Evolutionary conservation across 2,329 filamentous ascomycete genomes (phyloP), one percentile per base, ranked within the genome.

Genomic region (Aspergillus sclerotialis): DNA sequence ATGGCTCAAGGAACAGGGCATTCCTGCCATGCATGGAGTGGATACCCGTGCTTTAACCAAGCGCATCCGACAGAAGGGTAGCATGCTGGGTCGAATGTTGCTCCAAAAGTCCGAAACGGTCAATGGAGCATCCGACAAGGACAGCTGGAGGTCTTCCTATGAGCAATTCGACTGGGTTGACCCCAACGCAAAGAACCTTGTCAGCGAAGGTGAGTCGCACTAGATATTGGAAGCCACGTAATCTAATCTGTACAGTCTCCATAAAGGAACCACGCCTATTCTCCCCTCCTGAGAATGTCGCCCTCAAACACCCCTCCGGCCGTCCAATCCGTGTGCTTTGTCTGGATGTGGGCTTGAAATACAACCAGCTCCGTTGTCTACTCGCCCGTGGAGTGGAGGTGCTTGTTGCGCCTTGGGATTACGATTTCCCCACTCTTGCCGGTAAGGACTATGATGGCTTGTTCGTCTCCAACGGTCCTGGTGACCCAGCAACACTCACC

Each of bases 321-420:
- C 84, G 89, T 50, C 75, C 82, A 32, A 75, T 96, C 39, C 85
- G 89, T 57, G 81, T 98, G 42, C 72, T 96, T 32, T 94, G 88
- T 60, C 77, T 98, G 49, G 92, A 98, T 68, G 90, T 98, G 49
- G 92, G 92, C 61, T 81, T 96, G 72, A 98, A 98, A 68, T 95
- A 86, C 69, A 98, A 96, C 69, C 92, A 98, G 69, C 75, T 98
- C 51, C 78, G 92, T 49, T 98, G 92, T 68, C 80, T 98, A 53
- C 73, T 98, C 39, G 82, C 80, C 53, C 80, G 92, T 49, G 92
- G 92, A 36, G 84, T 96, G 36, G 92, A 98, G 61, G 89, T 96
- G 32, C 69, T 94, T 45, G 87, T 95, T 37, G 89, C 92, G 44
- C 92, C 92, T 7, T 98, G 90, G 89, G 81, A 98, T 67, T 88